Base-by-base conservation (phyloP, 805 yeast genomes). In the Saccharomycopsis schoenii region DNA sequence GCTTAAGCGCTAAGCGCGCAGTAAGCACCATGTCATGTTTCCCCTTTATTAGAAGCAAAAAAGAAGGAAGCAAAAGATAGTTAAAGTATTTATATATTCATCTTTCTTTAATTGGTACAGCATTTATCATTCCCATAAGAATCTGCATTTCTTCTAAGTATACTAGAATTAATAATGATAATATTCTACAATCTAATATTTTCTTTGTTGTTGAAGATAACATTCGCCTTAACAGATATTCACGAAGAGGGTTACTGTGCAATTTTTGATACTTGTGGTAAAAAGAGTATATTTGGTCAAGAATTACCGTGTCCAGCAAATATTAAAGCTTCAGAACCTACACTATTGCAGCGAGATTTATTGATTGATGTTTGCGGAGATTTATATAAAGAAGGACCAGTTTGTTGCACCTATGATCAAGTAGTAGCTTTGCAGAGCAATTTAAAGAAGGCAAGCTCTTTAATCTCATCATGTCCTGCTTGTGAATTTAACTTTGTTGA, bases 401-500 rank as follows among this genome's bases (percentile, higher is more conserved):
- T 85, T 1, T 93, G 98, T 71, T 93, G 98, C 69, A 80, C 88
- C 9, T 66, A 72, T 24, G 82, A 75, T 17, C 97, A 92, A 68
- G 71, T 88, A 6, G 65, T 69, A 0, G 76, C 76, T 47, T 74
- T 93, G 57, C 80, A 80, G 66, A 74, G 77, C 42, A 85, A 85
- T 67, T 71, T 88, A 61, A 81, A 84, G 73, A 88, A 85, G 66
- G 96, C 89, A 24, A 96, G 86, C 65, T 83, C 89, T 1, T 71
- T 89, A 61, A 86, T 92, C 57, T 86, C 96, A 2, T 86, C 96
- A 1, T 88, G 99, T 71, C 97, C 97, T 1, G 98, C 99, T 0
- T 93, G 99, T 71, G 77, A 81, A 61, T 84, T 83, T 71, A 93
- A 93, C 76, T 93, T 93, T 72, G 83, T 83, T 68, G 88, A 86